Evolutionary conservation across 1,284 basidiomycete species (phyloP), one percentile per base, ranked within the genome.

Genomic region (Fomes fomentarius): DNA sequence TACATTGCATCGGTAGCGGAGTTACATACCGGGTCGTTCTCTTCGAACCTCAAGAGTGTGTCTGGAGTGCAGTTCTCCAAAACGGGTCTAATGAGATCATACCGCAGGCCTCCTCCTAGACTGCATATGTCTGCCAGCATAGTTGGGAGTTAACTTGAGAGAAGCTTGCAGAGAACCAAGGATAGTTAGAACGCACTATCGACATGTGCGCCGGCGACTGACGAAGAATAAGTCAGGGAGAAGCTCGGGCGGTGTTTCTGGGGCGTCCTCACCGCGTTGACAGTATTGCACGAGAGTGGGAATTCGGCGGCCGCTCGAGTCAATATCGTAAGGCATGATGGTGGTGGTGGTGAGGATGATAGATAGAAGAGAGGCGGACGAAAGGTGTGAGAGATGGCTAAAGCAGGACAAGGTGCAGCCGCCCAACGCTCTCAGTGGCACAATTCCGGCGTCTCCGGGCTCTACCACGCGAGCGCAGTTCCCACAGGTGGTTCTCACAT

Each of bases 21-120:
- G 35, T 35, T 6, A 76, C 85, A 65, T 68, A 91, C 90, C 42
- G 87, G 85, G 40, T 85, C 87, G 38, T 78, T 74, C 61, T 81
- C 74, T 70, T 92, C 90, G 54, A 92, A 69, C 57, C 82, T 76
- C 54, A 79, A 71, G 31, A 92, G 77, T 56, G 85, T 85, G 57
- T 90, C 86, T 62, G 83, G 78, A 54, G 79, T 79, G 69, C 89
- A 91, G 62, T 79, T 77, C 65, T 87, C 82, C 56, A 92, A 74
- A 41, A 92, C 82, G 40, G 90, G 90, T 64, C 78, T 79, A 58
- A 87, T 78, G 41, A 91, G 75, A 42, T 78, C 74, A 68, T 81
- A 85, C 47, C 79, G 80, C 60, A 88, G 69, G 51, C 80, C 79
- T 57, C 81, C 78, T 39, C 66, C 66, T 2, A 70, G 56, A 43